Base-by-base conservation (phyloP, 257 asterid species). In the Gentiana straminea region DNA sequence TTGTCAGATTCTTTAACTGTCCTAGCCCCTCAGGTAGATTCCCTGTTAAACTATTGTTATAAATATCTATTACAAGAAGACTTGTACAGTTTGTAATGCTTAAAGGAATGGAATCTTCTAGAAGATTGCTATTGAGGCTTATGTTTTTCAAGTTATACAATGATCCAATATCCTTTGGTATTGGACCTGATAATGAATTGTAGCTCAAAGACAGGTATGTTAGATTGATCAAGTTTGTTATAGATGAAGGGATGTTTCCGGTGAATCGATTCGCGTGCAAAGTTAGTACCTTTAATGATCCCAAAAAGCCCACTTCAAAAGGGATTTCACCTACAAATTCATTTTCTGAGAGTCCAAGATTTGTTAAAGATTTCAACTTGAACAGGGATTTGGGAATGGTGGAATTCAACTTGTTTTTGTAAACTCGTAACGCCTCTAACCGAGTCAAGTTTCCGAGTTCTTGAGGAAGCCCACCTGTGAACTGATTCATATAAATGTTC, bases 261-360 rank as follows among this genome's bases (percentile, higher is more conserved):
- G 79, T 75, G 59, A 89, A 78, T 35, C 73, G 72, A 66, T 86
- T 89, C 3, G 66, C 64, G 52, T 89, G 97, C 60, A 89, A 92
- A 43, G 95, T 89, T 13, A 89, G 66, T 9, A 83, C 72, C 71
- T 81, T 34, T 24, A 89, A 60, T 24, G 97, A 81, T 58, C 59
- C 69, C 73, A 81, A 59, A 8, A 72, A 75, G 33, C 77, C 83
- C 2, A 89, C 69, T 45, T 54, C 62, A 1, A 77, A 36, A 34
- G 93, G 81, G 48, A 89, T 78, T 8, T 8, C 5, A 9, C 94
- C 97, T 0, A 13, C 58, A 33, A 89, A 62, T 33, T 66, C 65
- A 62, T 89, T 89, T 54, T 74, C 66, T 8, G 95, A 80, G 46
- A 89, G 77, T 7, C 82, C 93, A 54, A 89, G 76, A 52, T 52